These are phyloP conservation scores for Blastocystis sp. DNA, from an alignment of 352 stramenopile species.

Conservation along the genomic window DNA sequence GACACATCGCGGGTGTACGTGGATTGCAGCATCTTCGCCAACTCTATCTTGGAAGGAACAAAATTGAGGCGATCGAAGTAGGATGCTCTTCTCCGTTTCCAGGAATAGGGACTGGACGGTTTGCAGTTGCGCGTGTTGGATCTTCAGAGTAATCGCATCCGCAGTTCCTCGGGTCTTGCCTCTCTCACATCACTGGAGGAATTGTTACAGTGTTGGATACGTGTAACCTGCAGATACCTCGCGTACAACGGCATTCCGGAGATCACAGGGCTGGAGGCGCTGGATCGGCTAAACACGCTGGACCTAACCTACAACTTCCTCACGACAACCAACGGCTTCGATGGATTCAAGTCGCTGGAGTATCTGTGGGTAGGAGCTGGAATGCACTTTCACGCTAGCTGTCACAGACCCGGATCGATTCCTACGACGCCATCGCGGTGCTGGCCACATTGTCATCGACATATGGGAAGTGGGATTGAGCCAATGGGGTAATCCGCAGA, in stretches of 20 bases:
- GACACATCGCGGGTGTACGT: conserved; percentile 50
- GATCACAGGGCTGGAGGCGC: conserved; percentile 1
- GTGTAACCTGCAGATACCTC: conserved; percentile 23
- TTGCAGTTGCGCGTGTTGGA: conserved; percentile 35
- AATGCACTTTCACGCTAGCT: conserved; percentile 20
- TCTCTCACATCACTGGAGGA: conserved; percentile 34
- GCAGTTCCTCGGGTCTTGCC: conserved; percentile 1
- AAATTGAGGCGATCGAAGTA: conserved; percentile 56
- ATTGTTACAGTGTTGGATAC: neutral
- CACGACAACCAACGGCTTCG: conserved; percentile 17
- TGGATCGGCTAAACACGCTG: conserved; percentile 51
- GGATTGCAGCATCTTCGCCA: conserved; percentile 3
- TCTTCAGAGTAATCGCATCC: conserved; percentile 67
- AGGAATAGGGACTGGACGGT: conserved; percentile 15
- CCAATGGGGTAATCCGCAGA: neutral
- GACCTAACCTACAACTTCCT: conserved; percentile 62
- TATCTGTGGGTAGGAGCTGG: conserved; percentile 43
- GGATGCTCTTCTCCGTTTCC: too few relatives aligned
- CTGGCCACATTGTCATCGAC: neutral
- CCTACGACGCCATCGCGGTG: neutral
- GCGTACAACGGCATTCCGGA: conserved; percentile 62
- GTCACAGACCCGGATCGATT: conserved; percentile 46
- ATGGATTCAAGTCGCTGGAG: conserved; percentile 43
- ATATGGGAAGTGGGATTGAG: conserved; percentile 18
- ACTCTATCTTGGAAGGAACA: conserved; percentile 64